Percentiles rank a stretch among this genome's conserved stretches.
Conservation (phyloP, 2,329 filamentous ascomycete genomes). For the Ophiostoma tasmaniense region DNA sequence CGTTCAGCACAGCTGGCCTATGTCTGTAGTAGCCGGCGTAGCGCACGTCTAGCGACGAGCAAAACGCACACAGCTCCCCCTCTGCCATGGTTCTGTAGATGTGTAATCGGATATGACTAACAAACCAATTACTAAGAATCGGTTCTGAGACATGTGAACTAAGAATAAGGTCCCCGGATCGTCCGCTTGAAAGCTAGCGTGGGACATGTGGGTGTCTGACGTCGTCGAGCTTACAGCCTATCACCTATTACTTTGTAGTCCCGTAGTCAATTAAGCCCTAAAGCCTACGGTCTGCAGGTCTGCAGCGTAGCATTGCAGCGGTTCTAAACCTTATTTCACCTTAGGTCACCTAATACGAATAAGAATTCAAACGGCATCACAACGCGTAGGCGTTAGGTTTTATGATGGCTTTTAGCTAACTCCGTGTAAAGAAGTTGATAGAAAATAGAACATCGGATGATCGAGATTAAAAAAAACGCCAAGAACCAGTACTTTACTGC, state of each 20-base stretch:
- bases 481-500: neutral
- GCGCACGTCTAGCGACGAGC: neutral
- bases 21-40: slow-evolving; percentile 5
- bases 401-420: neutral
- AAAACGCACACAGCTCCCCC: neutral
- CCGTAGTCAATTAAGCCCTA: neutral
- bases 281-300: neutral
- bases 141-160: neutral
- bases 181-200: neutral
- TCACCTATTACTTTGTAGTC: neutral
- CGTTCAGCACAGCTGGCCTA: neutral
- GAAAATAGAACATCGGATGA: no score
- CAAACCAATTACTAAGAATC: neutral
- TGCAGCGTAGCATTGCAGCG: no score
- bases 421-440: neutral
- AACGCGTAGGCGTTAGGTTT: neutral
- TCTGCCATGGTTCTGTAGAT: neutral
- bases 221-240: neutral
- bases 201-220: neutral
- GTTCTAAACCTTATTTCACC: no score
- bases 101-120: neutral
- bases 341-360: no score
- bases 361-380: neutral
- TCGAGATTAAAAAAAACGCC: neutral
- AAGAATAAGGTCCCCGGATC: neutral